These are phyloP conservation scores for Tylopilus sp. DNA, from an alignment of 1,284 basidiomycete genomes.

Conservation along the genomic window DNA sequence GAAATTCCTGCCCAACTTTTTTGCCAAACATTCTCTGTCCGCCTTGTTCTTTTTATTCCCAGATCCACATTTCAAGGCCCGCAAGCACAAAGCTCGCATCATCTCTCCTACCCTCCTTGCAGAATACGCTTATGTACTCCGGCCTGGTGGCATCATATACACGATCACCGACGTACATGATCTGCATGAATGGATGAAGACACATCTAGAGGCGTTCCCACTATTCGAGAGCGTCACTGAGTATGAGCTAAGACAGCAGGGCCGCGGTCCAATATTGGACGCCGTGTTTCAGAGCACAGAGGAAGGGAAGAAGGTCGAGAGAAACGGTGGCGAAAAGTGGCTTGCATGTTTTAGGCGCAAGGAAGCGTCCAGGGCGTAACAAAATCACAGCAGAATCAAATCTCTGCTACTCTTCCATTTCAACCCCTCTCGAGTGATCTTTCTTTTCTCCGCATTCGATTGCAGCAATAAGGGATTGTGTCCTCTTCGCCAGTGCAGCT, in stretches of 20 bases:
- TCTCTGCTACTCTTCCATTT: constrained; percentile 35
- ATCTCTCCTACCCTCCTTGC: constrained; percentile 94
- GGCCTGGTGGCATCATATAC: constrained; percentile 91
- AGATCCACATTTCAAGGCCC: constrained; percentile 97
- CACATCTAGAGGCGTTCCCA: constrained; percentile 82
- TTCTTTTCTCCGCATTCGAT: constrained; percentile 36
- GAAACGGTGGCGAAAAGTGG: constrained; percentile 90
- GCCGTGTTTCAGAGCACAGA: constrained; percentile 87
- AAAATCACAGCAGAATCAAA: constrained; percentile 2
- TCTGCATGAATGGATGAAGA: constrained; percentile 93
- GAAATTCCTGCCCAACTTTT: constrained; percentile 99
- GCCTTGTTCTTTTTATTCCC: constrained; percentile 99
- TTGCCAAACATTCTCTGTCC: constrained; percentile 83
- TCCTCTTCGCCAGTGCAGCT: constrained; percentile 62
- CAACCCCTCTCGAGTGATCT: constrained; percentile 27
- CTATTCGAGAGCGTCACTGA: constrained; percentile 82
- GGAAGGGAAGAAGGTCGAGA: constrained; percentile 94
- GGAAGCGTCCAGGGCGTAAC: constrained; percentile 34
- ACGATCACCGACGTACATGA: constrained; percentile 98
- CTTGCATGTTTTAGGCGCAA: constrained; percentile 78
- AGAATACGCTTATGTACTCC: constrained; percentile 90
- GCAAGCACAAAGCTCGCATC: constrained; percentile 98
- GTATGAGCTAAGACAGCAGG: constrained; percentile 67
- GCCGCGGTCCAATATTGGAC: constrained; percentile 71
- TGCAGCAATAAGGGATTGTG: constrained; percentile 54